Conservation (phyloP, 2,329 filamentous ascomycete species). For the Fusarium haematococcum region DNA sequence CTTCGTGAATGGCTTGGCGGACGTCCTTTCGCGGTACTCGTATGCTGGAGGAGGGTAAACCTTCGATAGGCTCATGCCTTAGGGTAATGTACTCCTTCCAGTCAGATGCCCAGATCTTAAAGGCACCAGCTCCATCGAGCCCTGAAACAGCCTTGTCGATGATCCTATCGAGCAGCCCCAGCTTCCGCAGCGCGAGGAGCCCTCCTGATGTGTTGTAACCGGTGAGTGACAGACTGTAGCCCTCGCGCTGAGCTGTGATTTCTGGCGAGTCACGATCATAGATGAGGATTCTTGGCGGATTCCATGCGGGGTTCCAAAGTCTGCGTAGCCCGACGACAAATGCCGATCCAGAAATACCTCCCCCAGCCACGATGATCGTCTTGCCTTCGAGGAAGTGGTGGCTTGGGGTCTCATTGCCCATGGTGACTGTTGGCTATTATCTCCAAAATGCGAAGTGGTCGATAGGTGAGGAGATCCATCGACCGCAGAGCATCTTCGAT, state of each 20-base stretch:
- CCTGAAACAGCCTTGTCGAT: slow-evolving; percentile 49
- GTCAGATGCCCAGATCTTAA: slow-evolving; percentile 55
- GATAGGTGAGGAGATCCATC: neutral
- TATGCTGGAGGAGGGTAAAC: slow-evolving; percentile 51
- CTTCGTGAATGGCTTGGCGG: slow-evolving; percentile 49
- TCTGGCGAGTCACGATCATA: slow-evolving; percentile 56
- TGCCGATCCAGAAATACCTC: slow-evolving; percentile 56
- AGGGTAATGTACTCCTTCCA: slow-evolving; percentile 52
- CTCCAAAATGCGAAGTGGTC: neutral
- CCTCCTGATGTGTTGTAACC: slow-evolving; percentile 51
- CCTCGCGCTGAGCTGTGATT: slow-evolving; percentile 46
- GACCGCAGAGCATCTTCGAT: neutral
- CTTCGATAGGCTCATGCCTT: slow-evolving; percentile 44
- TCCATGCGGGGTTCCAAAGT: slow-evolving; percentile 49
- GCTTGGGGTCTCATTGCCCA: slow-evolving; percentile 15
- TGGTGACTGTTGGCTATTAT: neutral
- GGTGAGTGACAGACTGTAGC: slow-evolving; percentile 55
- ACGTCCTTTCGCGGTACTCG: slow-evolving; percentile 53
- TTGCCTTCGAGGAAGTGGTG: slow-evolving; percentile 53
- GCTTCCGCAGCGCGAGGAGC: slow-evolving; percentile 52
- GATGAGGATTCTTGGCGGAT: slow-evolving; percentile 51
- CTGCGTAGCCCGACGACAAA: slow-evolving; percentile 56
- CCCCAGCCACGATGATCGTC: slow-evolving; percentile 57
- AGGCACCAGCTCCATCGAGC: slow-evolving; percentile 46
- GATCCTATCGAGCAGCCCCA: slow-evolving; percentile 52